phyloP scores from a whole-genome alignment of 1,284 basidiomycete species.

The Ceratobasidium sp. region DNA sequence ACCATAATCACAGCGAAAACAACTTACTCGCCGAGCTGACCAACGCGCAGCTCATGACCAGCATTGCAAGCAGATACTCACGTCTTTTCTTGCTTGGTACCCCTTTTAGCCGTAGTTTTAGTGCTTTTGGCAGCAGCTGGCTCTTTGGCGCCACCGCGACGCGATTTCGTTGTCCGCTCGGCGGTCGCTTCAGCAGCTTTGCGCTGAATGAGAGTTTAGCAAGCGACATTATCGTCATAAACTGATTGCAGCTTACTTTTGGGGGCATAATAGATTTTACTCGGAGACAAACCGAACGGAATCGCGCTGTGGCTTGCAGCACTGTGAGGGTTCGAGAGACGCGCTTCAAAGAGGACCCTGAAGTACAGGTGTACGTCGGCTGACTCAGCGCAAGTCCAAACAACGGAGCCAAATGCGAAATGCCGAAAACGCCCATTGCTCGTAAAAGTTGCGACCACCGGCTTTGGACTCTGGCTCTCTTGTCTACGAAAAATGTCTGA shows the following conservation, averaged over 20 bases:
- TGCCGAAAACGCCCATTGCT: not conserved
- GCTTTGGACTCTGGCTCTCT: too few relatives aligned
- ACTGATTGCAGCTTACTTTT: conserved; percentile 16
- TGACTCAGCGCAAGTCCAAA: conserved; percentile 21
- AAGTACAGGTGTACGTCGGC: conserved; percentile 1
- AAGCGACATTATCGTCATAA: not conserved
- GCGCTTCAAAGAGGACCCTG: conserved; percentile 33
- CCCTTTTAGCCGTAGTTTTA: conserved; percentile 20
- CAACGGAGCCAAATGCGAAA: not conserved
- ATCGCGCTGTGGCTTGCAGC: conserved; percentile 26
- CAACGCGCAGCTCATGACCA: too few relatives aligned
- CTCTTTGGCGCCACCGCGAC: conserved; percentile 42
- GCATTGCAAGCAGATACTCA: conserved; percentile 9
- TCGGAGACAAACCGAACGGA: not conserved
- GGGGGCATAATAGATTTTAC: conserved; percentile 23
- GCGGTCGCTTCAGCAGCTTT: conserved; percentile 37
- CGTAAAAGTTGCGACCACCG: conserved; percentile 19
- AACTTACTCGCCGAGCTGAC: conserved; percentile 16
- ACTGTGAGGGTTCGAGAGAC: conserved; percentile 33
- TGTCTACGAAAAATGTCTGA: conserved; percentile 33
- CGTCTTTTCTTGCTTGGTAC: conserved; percentile 41
- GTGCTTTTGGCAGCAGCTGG: conserved; percentile 26
- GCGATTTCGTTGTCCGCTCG: conserved; percentile 43
- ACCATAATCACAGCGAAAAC: not conserved
- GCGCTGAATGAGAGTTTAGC: conserved; percentile 25